Percentiles rank a stretch among this genome's conserved stretches.
Conservation (phyloP, 2,329 filamentous ascomycete genomes). For the Xylariaceae sp. region DNA sequence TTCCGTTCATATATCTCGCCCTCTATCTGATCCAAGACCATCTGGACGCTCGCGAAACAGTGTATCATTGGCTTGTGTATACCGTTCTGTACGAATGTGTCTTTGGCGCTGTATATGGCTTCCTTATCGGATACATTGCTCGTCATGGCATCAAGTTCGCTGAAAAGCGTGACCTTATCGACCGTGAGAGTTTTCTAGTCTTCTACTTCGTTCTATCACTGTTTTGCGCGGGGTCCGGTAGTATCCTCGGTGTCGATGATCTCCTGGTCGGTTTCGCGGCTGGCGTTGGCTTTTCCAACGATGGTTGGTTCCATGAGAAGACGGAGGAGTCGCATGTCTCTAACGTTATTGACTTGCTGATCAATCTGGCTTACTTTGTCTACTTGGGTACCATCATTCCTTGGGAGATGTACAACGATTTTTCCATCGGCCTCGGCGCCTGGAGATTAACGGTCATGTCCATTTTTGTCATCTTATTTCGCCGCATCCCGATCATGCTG, state of each 20-base stretch:
- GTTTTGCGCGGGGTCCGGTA: constrained; percentile 92
- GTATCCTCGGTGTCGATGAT: constrained; percentile 88
- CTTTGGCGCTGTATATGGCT: constrained; percentile 86
- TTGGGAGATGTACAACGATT: constrained; percentile 85
- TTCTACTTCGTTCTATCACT: constrained; percentile 98
- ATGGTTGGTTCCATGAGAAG: constrained; percentile 98
- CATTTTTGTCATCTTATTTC: constrained; percentile 92
- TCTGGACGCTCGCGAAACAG: constrained; percentile 64
- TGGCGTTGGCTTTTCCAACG: constrained; percentile 98
- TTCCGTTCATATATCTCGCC: constrained; percentile 92
- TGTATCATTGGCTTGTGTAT: constrained; percentile 83
- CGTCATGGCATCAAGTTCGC: constrained; percentile 87
- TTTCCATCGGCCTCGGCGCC: constrained; percentile 69
- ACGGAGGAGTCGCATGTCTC: constrained; percentile 98
- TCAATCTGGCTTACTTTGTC: constrained; percentile 98
- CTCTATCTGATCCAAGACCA: constrained; percentile 86
- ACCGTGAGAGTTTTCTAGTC: constrained; percentile 94
- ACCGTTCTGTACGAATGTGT: constrained; percentile 95
- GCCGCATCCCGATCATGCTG: constrained; percentile 93
- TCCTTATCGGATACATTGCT: constrained; percentile 82
- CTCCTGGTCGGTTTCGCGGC: constrained; percentile 90
- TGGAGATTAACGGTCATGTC: constrained; percentile 94
- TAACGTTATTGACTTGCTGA: constrained; percentile 95
- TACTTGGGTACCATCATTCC: constrained; percentile 97
- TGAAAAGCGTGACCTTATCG: constrained; percentile 81